Percentiles rank a stretch among this genome's conserved stretches.
phyloP scores from a whole-genome alignment of 192 early-diverging fungal species.

The Haplosporangium gracile region DNA sequence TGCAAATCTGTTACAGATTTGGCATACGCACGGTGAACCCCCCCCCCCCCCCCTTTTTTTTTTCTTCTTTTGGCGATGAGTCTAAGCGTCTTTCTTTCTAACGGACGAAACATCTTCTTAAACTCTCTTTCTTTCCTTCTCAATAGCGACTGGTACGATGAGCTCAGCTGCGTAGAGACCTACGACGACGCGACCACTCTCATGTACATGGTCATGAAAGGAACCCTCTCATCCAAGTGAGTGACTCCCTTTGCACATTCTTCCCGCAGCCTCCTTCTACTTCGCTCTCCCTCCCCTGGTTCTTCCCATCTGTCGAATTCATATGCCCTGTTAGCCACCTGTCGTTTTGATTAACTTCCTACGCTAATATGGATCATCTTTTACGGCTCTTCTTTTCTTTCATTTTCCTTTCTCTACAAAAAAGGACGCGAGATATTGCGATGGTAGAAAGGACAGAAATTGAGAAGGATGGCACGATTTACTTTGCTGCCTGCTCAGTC shows the following conservation, averaged over 20 bases:
- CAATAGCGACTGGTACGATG: conserved; percentile 56
- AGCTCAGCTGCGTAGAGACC: conserved; percentile 43
- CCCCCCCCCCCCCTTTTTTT: too few relatives aligned
- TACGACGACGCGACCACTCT: conserved; percentile 46
- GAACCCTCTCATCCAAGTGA: conserved; percentile 54
- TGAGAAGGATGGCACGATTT: conserved; percentile 59
- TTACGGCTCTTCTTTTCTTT: not conserved
- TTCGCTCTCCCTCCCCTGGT: not conserved
- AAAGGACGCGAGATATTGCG: conserved; percentile 44
- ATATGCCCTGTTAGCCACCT: not conserved
- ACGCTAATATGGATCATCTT: not conserved
- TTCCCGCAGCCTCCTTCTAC: not conserved
- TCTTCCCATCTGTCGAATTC: not conserved
- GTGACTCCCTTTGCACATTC: not conserved
- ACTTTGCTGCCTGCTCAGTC: conserved; percentile 62
- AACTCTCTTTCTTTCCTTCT: not conserved
- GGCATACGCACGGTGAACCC: not conserved
- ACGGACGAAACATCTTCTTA: not conserved
- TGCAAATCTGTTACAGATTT: not conserved
- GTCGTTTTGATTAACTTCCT: not conserved
- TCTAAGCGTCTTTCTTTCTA: not conserved
- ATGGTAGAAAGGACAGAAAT: conserved; percentile 61
- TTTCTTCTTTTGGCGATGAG: conserved; percentile 1
- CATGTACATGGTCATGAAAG: conserved; percentile 56
- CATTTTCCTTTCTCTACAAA: not conserved